Evolutionary conservation across 257 asterid genomes (phyloP), one percentile per base, ranked within the genome.

Genomic region (Cruciata laevipes): DNA sequence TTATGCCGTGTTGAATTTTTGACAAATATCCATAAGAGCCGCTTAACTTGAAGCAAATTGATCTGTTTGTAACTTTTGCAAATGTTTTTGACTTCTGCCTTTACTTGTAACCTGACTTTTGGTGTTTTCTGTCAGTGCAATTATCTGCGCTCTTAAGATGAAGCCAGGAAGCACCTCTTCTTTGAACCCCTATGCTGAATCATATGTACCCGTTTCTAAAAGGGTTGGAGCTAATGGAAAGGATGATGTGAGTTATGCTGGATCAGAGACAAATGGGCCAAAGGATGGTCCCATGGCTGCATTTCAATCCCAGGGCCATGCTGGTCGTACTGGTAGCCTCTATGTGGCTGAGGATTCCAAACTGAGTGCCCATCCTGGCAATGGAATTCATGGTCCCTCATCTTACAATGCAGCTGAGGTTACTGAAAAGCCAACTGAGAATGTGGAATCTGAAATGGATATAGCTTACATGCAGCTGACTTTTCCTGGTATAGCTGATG

Each of bases 401-500:
- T 88, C 92, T 55, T 82, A 73, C 17, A 70, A 75, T 67, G 81
- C 74, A 18, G 70, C 70, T 70, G 78, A 77, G 52, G 23, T 42
- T 27, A 55, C 69, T 66, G 92, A 80, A 49, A 82, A 81, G 67
- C 64, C 73, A 53, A 51, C 63, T 42, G n/a, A 61, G 37, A 84
- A 74, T 71, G 88, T 80, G 74, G 88, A 84, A 27, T 81, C 47
- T 64, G 87, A 84, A 61, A 80, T 85, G 85, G 92, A 90, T 76
- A 67, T 90, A 73, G 79, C 81, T 40, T 85, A 77, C 76, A 88
- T 91, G 70, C 94, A 84, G 83, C 80, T 80, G 86, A 72, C 66
- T 59, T 91, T 87, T 83, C 98, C 94, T 66, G 90, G 84, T 61
- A 81, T 87, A 75, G 86, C 98, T n/a, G 78, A 77, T 31, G 89